Evolutionary conservation across 2,329 filamentous ascomycete species (phyloP).

Genomic region (Hypoxylon sp.): DNA sequence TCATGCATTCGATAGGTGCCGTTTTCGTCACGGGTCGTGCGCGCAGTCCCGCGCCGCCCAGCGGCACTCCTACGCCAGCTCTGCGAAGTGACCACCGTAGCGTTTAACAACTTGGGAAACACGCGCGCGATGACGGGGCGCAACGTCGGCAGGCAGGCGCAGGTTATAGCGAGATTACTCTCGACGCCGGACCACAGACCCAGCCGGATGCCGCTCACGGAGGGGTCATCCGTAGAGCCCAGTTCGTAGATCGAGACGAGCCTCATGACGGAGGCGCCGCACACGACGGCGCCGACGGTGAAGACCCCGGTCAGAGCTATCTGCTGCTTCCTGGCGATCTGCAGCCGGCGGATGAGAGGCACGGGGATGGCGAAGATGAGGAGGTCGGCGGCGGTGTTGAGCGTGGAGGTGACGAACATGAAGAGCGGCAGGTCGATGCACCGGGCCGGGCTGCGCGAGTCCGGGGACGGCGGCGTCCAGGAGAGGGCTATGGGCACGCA

Average conservation of each 20-base stretch:
- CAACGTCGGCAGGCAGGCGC: conserved; percentile 39
- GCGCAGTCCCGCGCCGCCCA: conserved; percentile 6
- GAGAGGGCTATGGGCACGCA: conserved; percentile 35
- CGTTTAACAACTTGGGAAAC: conserved; percentile 32
- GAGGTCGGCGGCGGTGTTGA: conserved; percentile 36
- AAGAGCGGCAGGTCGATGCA: conserved; percentile 35
- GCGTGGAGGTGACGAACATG: conserved; percentile 38
- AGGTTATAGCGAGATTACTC: conserved; percentile 37
- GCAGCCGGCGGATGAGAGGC: conserved; percentile 26
- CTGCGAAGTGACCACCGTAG: conserved; percentile 1
- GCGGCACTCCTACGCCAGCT: conserved; percentile 18
- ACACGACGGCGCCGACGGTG: conserved; percentile 35
- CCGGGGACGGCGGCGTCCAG: conserved; percentile 19
- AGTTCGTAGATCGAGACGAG: conserved; percentile 30
- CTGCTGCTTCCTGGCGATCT: conserved; percentile 27
- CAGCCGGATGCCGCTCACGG: conserved; percentile 27
- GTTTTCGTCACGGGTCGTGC: conserved; percentile 8
- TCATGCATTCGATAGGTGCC: conserved; percentile 23
- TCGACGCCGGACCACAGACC: conserved; percentile 43
- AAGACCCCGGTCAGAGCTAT: conserved; percentile 31
- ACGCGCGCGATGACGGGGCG: conserved; percentile 29
- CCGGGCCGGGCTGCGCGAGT: background rate
- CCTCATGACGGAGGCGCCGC: conserved; percentile 38
- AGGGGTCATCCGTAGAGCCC: conserved; percentile 23
- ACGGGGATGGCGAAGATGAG: conserved; percentile 33